These are phyloP conservation scores for Penicillium sp. DNA, from an alignment of 2,329 filamentous ascomycete species.

Conservation along the genomic window DNA sequence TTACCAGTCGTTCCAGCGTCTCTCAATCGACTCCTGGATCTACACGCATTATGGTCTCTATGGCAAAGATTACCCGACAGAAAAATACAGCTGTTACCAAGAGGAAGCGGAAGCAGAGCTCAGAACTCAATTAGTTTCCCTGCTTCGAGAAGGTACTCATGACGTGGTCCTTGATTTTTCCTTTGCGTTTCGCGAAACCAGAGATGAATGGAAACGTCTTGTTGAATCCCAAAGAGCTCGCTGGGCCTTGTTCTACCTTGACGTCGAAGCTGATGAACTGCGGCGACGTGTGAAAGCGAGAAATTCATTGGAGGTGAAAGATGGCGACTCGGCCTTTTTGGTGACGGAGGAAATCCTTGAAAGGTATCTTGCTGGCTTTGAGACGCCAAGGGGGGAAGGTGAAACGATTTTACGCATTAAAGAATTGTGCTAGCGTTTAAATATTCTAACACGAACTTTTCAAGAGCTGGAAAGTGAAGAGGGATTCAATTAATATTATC, in stretches of 20 bases:
- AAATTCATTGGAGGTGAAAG: conserved; percentile 11
- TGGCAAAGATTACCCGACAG: conserved; percentile 10
- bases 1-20: conserved; percentile 14
- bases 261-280: conserved; percentile 16
- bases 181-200: conserved; percentile 12
- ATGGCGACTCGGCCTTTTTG: conserved; percentile 17
- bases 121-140: conserved; percentile 2
- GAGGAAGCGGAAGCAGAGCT: conserved; percentile 13
- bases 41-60: conserved; percentile 14
- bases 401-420: conserved; percentile 6
- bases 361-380: conserved; percentile 17
- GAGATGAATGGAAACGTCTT: conserved; percentile 16
- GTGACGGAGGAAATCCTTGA: conserved; percentile 15
- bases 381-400: conserved; percentile 14
- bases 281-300: conserved; percentile 15
- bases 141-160: conserved; percentile 8
- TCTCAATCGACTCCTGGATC: conserved; percentile 19
- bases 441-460: too few species aligned
- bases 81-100: conserved; percentile 16
- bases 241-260: conserved; percentile 15
- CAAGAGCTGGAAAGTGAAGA: too few species aligned
- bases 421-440: background rate
- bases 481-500: too few species aligned
- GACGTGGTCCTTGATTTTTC: conserved; percentile 17
- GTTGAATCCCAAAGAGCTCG: conserved; percentile 9